Base-by-base conservation (phyloP, 805 yeast genomes). In the Candida sanyiensis region DNA sequence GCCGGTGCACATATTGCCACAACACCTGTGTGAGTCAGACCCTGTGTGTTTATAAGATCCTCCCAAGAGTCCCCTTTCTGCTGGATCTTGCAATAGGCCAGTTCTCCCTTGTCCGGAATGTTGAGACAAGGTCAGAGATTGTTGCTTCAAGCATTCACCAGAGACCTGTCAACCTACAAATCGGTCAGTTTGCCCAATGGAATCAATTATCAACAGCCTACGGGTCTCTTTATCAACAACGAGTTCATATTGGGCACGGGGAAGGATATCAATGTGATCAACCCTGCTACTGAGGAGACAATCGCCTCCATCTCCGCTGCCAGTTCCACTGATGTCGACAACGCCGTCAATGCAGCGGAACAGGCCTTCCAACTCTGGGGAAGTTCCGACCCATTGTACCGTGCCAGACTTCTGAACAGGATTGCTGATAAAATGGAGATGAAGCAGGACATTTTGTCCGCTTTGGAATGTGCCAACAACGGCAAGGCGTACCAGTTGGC, bases 151-250 rank as follows among this genome's bases (percentile, higher is more conserved):
- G n/a, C n/a, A n/a, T n/a, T n/a, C n/a, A n/a, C n/a, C n/a, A n/a
- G n/a, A n/a, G n/a, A n/a, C n/a, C n/a, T n/a, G n/a, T n/a, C n/a
- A n/a, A n/a, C n/a, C n/a, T n/a, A n/a, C n/a, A n/a, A n/a, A n/a
- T n/a, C n/a, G n/a, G n/a, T n/a, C n/a, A n/a, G n/a, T n/a, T 64
- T 82, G 45, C 93, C 94, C 46, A 77, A 80, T 49, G 95, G 94
- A 31, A 64, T 61, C 31, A 58, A 64, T 21, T 80, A 79, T 62
- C 70, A 70, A 33, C 90, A 83, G 70, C 88, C 93, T 45, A 70
- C 80, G 26, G 89, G 88, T 40, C 64, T 81, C 45, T 83, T 81
- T 69, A 82, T 83, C 59, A 77, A 82, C 67, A 81, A 81, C 58
- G 82, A 83, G 57, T 81, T 72, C 53, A 80, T 78, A 23, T 56